Conservation (phyloP, 2,329 filamentous ascomycete genomes). For the Botryotinia calthae region DNA sequence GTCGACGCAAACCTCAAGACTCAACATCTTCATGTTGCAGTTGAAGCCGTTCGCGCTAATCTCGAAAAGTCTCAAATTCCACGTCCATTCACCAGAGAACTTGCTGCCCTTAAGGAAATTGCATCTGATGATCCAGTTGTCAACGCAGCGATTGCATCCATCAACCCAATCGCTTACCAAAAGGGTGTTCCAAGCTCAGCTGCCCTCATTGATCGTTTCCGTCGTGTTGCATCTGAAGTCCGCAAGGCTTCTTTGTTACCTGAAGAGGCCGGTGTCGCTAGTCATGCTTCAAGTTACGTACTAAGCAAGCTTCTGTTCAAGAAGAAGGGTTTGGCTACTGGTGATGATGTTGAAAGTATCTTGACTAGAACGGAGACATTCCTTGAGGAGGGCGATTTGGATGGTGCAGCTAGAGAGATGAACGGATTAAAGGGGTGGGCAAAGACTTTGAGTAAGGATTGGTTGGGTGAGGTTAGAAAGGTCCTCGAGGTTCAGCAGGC, state of each 20-base stretch:
- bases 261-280: conserved; percentile 90
- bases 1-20: conserved; percentile 89
- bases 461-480: conserved; percentile 85
- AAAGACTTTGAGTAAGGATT: conserved; percentile 90
- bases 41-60: conserved; percentile 85
- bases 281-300: conserved; percentile 84
- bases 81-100: conserved; percentile 84
- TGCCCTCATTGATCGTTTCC: conserved; percentile 92
- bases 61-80: conserved; percentile 73
- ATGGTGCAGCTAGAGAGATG: conserved; percentile 91
- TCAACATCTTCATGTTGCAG: conserved; percentile 92
- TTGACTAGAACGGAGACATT: conserved; percentile 84
- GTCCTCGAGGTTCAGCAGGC: conserved; percentile 95
- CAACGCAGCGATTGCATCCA: conserved; percentile 90
- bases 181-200: conserved; percentile 79
- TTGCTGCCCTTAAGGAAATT: conserved; percentile 92
- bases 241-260: conserved; percentile 91
- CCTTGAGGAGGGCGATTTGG: conserved; percentile 89
- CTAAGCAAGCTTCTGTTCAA: conserved; percentile 95
- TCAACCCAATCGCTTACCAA: conserved; percentile 92
- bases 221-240: conserved; percentile 86
- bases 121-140: conserved; percentile 81
- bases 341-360: conserved; percentile 90
- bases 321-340: conserved; percentile 80
- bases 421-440: conserved; percentile 92